phyloP scores from a whole-genome alignment of 108 stramenopile species.

The Aurantiochytrium sp. region DNA sequence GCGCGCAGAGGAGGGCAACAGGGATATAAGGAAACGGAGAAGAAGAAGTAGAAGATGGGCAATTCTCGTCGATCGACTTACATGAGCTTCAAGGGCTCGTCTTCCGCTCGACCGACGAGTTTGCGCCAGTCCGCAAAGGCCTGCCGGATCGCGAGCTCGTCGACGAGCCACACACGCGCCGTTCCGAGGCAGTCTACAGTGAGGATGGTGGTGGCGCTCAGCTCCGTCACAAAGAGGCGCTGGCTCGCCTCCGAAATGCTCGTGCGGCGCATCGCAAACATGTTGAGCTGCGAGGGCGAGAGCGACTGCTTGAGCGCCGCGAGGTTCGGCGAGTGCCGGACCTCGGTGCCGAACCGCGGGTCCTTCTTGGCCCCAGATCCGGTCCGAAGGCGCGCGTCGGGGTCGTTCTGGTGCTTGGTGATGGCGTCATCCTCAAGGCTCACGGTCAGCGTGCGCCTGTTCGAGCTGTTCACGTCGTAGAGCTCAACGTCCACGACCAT shows the following conservation, averaged over 20 bases:
- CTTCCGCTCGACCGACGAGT: conserved; percentile 26
- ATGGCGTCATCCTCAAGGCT: conserved; percentile 19
- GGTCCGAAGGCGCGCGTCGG: not conserved
- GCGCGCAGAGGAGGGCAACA: not conserved
- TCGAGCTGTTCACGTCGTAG: not conserved
- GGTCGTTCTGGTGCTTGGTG: not conserved
- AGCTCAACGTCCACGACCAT: not conserved
- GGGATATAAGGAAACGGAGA: not conserved
- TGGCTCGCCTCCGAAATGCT: not conserved
- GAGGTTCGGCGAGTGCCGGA: conserved; percentile 27
- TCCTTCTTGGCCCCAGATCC: not conserved
- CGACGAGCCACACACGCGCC: conserved; percentile 9
- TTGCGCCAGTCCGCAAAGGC: conserved; percentile 27
- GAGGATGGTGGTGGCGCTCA: not conserved
- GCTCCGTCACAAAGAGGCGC: conserved; percentile 5
- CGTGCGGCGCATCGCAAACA: conserved; percentile 31
- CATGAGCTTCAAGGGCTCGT: not conserved
- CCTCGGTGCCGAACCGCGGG: not conserved
- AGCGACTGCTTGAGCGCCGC: not conserved
- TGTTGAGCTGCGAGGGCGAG: conserved; percentile 29
- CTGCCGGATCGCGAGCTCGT: conserved; percentile 23
- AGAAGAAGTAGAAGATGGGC: not conserved
- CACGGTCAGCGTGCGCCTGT: not conserved
- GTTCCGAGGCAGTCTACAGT: conserved; percentile 13
- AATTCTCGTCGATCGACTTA: conserved; percentile 3